Base-by-base conservation (phyloP, 2,329 filamentous ascomycete species). In the Arthrobotrys musiformis region DNA sequence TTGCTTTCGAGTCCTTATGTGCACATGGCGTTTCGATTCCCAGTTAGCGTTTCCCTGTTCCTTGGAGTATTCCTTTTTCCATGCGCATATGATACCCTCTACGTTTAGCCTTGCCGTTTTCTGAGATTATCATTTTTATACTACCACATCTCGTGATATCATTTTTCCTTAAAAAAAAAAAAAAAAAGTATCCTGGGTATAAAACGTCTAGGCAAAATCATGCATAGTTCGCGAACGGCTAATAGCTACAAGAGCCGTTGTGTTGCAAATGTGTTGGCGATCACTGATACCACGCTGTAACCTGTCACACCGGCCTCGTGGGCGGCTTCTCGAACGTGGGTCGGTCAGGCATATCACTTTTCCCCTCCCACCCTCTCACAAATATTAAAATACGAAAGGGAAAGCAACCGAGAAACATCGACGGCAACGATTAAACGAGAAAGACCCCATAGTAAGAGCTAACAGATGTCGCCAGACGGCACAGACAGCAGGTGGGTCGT, bases 21-120 rank as follows among this genome's bases (percentile, higher is more conserved):
- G n/a, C n/a, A n/a, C n/a, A n/a, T 35, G 2, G 17, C 11, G 24
- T 26, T 13, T 26, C n/a, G 22, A 28, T 3, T 24, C 9, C 30
- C 19, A 4, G 2, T 58, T 24, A 40, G 33, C 33, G 30, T 37
- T n/a, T 19, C 17, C 6, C n/a, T 8, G 22, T 58, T 11, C 9
- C n/a, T 33, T 26, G 33, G 33, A 58, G 30, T 56, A 22, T 37
- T 58, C 19, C 8, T n/a, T 58, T 58, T 37, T 15, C 15, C 54
- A 19, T 58, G 19, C 33, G n/a, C 54, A 30, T n/a, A 58, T 58
- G 54, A 58, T 58, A 58, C 54, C 54, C 54, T 35, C 54, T 42
- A 15, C 33, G 4, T 11, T 58, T 40, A 58, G 33, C 33, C 11
- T 37, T 58, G 13, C 17, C 17, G 19, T 5, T 42, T n/a, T 9